These are phyloP conservation scores for Fragosphaeria purpurea DNA, from an alignment of 2,329 filamentous ascomycete genomes.

Conservation along the genomic window DNA sequence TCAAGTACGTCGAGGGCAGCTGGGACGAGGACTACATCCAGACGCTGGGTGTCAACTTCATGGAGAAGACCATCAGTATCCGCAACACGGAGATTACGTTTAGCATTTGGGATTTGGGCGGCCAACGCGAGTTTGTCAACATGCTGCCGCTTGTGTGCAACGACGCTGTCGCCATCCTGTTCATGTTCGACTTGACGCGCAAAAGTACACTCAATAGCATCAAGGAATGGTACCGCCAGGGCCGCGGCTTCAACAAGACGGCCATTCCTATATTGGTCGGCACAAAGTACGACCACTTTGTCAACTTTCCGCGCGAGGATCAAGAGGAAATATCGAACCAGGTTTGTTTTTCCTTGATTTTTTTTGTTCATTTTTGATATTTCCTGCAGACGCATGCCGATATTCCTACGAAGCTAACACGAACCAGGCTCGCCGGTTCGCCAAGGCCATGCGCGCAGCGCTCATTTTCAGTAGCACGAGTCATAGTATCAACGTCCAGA, in stretches of 20 bases:
- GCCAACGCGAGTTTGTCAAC: constrained; percentile 98
- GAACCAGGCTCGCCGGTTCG: constrained; percentile 79
- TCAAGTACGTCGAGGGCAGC: constrained; percentile 98
- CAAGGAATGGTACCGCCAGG: constrained; percentile 99
- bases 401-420: neutral
- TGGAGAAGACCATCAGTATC: constrained; percentile 99
- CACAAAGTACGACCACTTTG: constrained; percentile 98
- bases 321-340: constrained; percentile 98
- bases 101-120: constrained; percentile 97
- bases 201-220: constrained; percentile 99
- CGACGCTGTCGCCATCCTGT: constrained; percentile 93
- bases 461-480: constrained; percentile 98
- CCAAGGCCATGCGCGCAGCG: constrained; percentile 95
- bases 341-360: constrained; percentile 36
- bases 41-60: constrained; percentile 97
- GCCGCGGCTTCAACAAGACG: constrained; percentile 97
- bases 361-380: too few relatives aligned
- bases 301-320: constrained; percentile 94
- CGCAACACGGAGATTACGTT: constrained; percentile 99
- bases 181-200: constrained; percentile 98
- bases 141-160: constrained; percentile 99
- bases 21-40: constrained; percentile 99
- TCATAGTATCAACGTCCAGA: constrained; percentile 99
- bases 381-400: too few relatives aligned
- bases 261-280: constrained; percentile 97